phyloP scores from a whole-genome alignment of 108 stramenopile species.

The Schizochytrium sp. region DNA sequence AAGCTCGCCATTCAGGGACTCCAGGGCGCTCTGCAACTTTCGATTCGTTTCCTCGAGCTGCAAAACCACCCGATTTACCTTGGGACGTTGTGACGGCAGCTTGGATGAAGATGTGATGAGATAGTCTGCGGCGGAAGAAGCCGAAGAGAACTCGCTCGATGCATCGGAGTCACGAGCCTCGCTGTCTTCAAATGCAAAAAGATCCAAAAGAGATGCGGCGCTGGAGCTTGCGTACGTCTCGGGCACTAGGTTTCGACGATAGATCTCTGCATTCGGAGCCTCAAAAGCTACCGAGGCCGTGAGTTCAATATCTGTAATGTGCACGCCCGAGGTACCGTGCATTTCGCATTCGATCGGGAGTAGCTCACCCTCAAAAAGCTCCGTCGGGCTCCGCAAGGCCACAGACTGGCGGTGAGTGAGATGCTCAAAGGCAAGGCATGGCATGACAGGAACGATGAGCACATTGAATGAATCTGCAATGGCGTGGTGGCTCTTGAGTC shows the following conservation, averaged over 20 bases:
- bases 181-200: neutral
- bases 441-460: neutral
- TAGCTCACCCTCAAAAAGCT: neutral
- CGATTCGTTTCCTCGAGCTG: neutral
- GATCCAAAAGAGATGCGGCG: neutral
- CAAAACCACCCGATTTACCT: neutral
- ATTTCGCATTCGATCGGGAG: neutral
- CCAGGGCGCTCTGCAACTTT: neutral
- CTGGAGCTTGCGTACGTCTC: neutral
- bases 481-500: neutral
- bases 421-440: neutral
- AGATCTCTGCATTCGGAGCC: neutral
- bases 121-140: neutral
- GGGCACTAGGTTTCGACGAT: neutral
- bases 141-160: neutral
- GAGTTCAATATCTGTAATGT: neutral
- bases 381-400: neutral
- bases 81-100: neutral
- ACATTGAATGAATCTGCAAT: neutral
- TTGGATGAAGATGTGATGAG: constrained; percentile 10
- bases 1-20: neutral
- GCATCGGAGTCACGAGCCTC: neutral
- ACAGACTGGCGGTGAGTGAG: neutral
- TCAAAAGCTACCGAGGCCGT: neutral
- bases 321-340: neutral